Evolutionary conservation across 2,329 filamentous ascomycete genomes (phyloP).

Genomic region (Aureobasidium sp.): DNA sequence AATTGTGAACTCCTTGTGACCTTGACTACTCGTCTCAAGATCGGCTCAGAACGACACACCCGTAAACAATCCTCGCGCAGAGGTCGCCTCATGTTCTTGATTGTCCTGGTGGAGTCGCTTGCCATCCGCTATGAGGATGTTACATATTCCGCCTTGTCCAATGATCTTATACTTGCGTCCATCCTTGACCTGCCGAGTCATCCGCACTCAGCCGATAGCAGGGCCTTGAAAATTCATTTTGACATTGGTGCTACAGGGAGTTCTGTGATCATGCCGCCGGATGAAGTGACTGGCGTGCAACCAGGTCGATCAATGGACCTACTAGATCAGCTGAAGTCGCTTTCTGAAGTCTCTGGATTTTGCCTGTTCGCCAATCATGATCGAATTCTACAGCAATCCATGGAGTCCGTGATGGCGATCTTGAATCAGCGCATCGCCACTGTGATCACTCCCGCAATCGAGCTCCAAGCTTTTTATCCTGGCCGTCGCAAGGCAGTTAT

Average conservation of each 20-base stretch:
- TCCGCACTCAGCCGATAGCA: not conserved
- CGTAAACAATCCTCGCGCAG: not conserved
- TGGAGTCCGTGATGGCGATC: not conserved
- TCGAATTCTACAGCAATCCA: not conserved
- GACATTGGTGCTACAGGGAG: not conserved
- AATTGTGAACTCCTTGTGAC: not conserved
- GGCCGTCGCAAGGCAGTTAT: not conserved
- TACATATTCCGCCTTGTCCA: not conserved
- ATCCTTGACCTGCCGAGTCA: not conserved
- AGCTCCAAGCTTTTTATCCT: slow-evolving; percentile 6
- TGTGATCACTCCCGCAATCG: not conserved
- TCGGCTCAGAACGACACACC: not conserved
- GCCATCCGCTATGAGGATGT: not conserved
- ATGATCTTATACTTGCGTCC: not conserved
- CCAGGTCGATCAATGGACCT: not conserved
- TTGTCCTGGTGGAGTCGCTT: slow-evolving; percentile 3
- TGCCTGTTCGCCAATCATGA: not conserved
- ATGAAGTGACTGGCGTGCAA: not conserved
- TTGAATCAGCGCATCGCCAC: not conserved
- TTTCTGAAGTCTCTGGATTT: not conserved
- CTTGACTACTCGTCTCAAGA: slow-evolving; percentile 5
- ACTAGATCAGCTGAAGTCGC: not conserved
- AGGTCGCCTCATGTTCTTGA: slow-evolving; percentile 7
- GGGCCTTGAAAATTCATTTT: not conserved
- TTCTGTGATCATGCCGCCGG: not conserved